Evolutionary conservation across 2,329 filamentous ascomycete species (phyloP).

Genomic region (Orbilia javanica): DNA sequence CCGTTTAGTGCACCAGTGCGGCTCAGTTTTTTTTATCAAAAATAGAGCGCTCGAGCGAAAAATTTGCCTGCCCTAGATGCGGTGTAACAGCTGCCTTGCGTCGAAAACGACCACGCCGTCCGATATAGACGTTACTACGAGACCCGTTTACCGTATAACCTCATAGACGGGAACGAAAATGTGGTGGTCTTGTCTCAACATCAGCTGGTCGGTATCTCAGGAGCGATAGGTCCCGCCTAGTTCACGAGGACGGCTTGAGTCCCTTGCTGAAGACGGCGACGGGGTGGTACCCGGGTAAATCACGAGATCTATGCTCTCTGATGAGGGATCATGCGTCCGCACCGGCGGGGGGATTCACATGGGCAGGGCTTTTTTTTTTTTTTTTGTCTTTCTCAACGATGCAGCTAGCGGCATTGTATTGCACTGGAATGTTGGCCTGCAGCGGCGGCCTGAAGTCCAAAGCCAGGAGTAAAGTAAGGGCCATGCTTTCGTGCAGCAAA

Average conservation of each 20-base stretch:
- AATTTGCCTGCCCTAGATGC: not conserved
- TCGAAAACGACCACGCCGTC: not conserved
- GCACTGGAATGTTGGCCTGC: constrained; percentile 10
- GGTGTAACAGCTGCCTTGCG: constrained; percentile 10
- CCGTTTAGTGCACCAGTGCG: not conserved
- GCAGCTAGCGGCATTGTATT: not conserved
- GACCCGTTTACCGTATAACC: not conserved
- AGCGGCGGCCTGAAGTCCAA: not conserved
- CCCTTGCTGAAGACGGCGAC: constrained; percentile 1
- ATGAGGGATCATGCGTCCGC: constrained; percentile 11
- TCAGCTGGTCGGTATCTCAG: not conserved
- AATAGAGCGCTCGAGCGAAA: not conserved
- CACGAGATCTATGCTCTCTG: not conserved
- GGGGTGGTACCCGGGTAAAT: not conserved
- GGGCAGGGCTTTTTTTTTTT: not conserved
- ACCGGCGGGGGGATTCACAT: not conserved
- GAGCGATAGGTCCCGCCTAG: not conserved
- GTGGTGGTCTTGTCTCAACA: not conserved
- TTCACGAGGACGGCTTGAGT: not conserved
- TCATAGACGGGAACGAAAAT: not conserved
- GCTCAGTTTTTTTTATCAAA: not conserved
- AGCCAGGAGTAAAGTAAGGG: not conserved
- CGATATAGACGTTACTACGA: not conserved
- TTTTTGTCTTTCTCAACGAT: too few relatives aligned
- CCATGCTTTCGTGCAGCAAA: not conserved